Evolutionary conservation across 129 eudicot genomes (phyloP).

Genomic region (Oenanthe sinensis): DNA sequence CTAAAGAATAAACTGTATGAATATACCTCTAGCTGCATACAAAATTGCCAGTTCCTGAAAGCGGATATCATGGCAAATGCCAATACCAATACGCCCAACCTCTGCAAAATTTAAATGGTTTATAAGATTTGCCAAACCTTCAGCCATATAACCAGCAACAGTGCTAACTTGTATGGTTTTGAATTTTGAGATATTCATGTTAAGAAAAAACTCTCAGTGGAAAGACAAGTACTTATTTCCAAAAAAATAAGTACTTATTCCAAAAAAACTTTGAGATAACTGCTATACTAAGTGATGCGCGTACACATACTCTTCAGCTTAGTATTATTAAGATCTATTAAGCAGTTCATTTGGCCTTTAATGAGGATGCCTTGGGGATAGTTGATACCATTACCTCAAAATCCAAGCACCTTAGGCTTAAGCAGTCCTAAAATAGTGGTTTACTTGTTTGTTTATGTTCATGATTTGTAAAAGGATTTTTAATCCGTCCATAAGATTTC

Average conservation of each 20-base stretch:
- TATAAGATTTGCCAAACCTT: constrained; percentile 14
- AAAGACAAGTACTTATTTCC: too few species aligned
- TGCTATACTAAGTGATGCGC: background rate
- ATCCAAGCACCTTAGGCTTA: constrained; percentile 27
- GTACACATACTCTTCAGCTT: background rate
- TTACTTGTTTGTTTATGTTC: background rate
- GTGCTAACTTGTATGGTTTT: background rate
- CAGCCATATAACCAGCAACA: constrained; percentile 7
- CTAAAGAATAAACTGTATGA: background rate
- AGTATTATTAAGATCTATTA: background rate
- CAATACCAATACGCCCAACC: constrained; percentile 98
- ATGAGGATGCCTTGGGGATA: background rate
- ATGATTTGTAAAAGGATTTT: too few species aligned
- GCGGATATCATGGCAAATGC: constrained; percentile 96
- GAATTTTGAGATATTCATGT: background rate
- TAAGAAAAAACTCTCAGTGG: background rate
- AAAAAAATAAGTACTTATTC: too few species aligned
- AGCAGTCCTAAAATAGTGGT: too few species aligned
- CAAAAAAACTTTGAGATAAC: too few species aligned
- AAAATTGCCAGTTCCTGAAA: constrained; percentile 82
- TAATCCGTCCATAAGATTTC: too few species aligned
- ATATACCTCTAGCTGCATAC: constrained; percentile 93
- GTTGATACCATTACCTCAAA: constrained; percentile 68
- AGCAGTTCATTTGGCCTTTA: background rate
- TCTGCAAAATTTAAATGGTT: constrained; percentile 36